Evolutionary conservation across 148 eudicot species (phyloP), one percentile per base, ranked within the genome.

Genomic region (Suaeda aralocaspica): DNA sequence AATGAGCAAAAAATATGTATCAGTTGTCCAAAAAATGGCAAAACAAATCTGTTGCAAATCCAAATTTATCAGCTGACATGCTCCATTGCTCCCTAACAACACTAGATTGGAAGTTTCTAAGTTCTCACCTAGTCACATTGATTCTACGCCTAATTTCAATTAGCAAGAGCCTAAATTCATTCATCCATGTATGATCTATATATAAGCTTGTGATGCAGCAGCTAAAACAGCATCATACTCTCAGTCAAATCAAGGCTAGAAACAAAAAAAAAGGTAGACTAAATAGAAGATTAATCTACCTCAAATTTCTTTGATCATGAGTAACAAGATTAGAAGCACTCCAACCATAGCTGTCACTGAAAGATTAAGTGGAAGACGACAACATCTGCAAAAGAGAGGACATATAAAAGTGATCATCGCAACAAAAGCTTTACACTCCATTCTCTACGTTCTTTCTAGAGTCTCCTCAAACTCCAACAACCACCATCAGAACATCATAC

Each of bases 371-470:
- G 72, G 61, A 29, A 79, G 68, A 75, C 67, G 68, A 75, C 67
- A 73, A 67, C 72, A 77, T 31, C 69, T 82, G 46, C 90, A 87
- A n/a, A 79, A 72, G 64, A 82, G 90, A 72, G 90, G 90, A 26
- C 83, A 84, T 42, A 72, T 82, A 33, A 84, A 80, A 83, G 76
- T 70, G 26, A 84, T 77, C 50, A 86, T 86, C 55, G 84, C 82
- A 78, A 65, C 78, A 29, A 75, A 66, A 72, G 89, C 84, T 72
- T 68, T 79, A 51, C 76, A 78, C 66, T 81, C 83, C 18, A 64
- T 85, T 39, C 72, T 76, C 19, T 62, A 45, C 15, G 58, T 64
- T 57, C 69, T 69, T 53, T 64, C 57, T 51, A 70, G 65, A 73
- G 70, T 64, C 31, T 64, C 70, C 45, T 76, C 50, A 24, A 34